These are phyloP conservation scores for Pelargonium myrrhifolium DNA, from an alignment of 441 rosid genomes.

Conservation along the genomic window DNA sequence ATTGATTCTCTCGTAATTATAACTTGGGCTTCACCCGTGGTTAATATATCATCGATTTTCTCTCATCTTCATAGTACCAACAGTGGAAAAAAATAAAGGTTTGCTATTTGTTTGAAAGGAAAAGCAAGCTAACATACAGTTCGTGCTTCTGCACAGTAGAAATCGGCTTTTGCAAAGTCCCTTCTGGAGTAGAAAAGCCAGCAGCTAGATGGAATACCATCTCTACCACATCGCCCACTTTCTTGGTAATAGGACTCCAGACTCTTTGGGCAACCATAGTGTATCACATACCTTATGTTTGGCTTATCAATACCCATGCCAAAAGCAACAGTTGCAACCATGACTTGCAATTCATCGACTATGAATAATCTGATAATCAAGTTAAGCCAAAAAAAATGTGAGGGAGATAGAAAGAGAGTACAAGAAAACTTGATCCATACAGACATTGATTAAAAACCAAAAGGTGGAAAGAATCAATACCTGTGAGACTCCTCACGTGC, in stretches of 20 bases:
- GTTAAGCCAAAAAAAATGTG: constrained; percentile 6
- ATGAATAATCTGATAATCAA: constrained; percentile 31
- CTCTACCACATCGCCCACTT: constrained; percentile 53
- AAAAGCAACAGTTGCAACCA: constrained; percentile 51
- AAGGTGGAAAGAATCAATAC: constrained; percentile 14
- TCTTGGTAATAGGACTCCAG: constrained; percentile 48
- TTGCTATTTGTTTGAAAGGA: constrained; percentile 6
- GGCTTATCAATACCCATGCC: constrained; percentile 60
- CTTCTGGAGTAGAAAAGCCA: constrained; percentile 46
- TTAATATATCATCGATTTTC: no score
- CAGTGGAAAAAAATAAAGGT: not conserved
- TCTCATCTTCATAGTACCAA: not conserved
- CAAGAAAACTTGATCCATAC: not conserved
- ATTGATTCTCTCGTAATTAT: no score
- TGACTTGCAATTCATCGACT: constrained; percentile 41
- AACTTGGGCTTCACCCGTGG: no score
- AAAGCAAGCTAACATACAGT: constrained; percentile 25
- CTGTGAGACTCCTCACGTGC: constrained; percentile 44
- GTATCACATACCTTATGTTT: constrained; percentile 41
- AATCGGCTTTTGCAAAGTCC: constrained; percentile 45
- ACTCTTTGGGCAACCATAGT: constrained; percentile 50
- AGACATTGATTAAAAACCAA: constrained; percentile 9
- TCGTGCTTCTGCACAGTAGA: constrained; percentile 37
- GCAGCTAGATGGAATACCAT: constrained; percentile 45
- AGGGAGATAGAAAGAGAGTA: not conserved